Conservation (phyloP, 768 basidiomycete genomes). For the Boletus rubroflammeus region DNA sequence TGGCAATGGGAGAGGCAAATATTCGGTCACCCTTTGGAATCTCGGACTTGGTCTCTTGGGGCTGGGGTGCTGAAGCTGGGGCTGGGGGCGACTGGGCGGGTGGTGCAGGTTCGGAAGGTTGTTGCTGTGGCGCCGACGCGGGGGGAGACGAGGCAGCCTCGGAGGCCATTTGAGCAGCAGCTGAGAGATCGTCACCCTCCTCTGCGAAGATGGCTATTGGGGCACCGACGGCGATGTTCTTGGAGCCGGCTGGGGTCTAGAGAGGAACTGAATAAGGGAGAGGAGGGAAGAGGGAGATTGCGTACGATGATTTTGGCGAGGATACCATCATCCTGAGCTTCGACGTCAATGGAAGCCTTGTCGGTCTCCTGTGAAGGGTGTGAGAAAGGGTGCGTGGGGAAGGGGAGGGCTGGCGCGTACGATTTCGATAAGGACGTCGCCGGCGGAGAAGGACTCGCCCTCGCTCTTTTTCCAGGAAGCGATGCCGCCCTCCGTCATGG, state of each 20-base stretch:
- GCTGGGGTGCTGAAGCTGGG: conserved; percentile 32
- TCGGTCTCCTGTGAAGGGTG: conserved; percentile 80
- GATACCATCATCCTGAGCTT: conserved; percentile 96
- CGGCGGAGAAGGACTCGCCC: conserved; percentile 83
- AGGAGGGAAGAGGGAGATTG: neutral
- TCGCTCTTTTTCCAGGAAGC: conserved; percentile 97
- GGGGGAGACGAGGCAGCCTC: conserved; percentile 49
- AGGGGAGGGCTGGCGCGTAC: conserved; percentile 42
- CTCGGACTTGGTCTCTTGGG: conserved; percentile 48
- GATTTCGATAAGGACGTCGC: conserved; percentile 95
- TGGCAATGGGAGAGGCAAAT: conserved; percentile 93
- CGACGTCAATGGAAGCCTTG: conserved; percentile 99
- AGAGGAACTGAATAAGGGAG: neutral
- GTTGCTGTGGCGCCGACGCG: conserved; percentile 33
- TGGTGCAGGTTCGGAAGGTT: conserved; percentile 42
- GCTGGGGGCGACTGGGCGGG: conserved; percentile 33
- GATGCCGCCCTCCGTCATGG: conserved; percentile 99
- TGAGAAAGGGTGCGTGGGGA: conserved; percentile 4
- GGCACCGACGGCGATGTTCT: conserved; percentile 82
- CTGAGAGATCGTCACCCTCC: conserved; percentile 92
- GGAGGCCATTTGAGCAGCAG: conserved; percentile 67
- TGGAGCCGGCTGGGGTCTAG: conserved; percentile 80
- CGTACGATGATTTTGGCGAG: conserved; percentile 95
- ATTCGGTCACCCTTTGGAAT: conserved; percentile 73
- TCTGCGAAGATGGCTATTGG: conserved; percentile 91